Evolutionary conservation across 768 basidiomycete species (phyloP), one percentile per base, ranked within the genome.

Genomic region (Cyclocybe aegerita): DNA sequence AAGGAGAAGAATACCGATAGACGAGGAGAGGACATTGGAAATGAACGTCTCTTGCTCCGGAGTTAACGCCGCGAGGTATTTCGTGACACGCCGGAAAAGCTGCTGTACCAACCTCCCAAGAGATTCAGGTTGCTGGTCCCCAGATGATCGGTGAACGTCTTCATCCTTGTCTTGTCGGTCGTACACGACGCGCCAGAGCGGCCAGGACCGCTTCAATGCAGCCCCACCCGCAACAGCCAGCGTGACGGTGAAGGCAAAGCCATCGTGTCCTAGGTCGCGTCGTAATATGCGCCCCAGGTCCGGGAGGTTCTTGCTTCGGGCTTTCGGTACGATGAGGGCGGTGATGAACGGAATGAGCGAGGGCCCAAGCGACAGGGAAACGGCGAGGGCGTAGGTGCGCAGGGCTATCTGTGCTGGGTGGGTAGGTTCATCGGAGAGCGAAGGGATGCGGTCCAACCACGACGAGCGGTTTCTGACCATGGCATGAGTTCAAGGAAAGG

Each of bases 211-310:
- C 14, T 56, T 57, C 31, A 90, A 60, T 33, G 73, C 68, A 30
- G 78, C 75, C 2, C 88, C 88, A 7, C 88, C 89, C 0, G 78
- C 86, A 4, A 88, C 72, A 11, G 82, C 77, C 5, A 80, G 59
- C 0, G 87, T 81, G 47, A 89, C 77, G 29, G 86, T 78, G 49
- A 79, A 85, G 5, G 90, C 85, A 63, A 91, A 88, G 10, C 87
- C 82, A 49, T 80, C 81, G 34, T 75, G 54, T 7, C 77, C 75
- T 9, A 88, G 64, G 60, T 90, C 87, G 36, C 79, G 76, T 47
- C 59, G 68, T 7, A 91, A 65, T 9, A 82, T 63, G 41, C 70
- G 66, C 52, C 58, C 55, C 37, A 77, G 57, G 57, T 59, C 52
- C 43, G 63, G 46, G 46, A 67, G 23, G 49, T 53, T 51, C 49